Conservation (phyloP, 495 filamentous ascomycete species). For the Coniosporium apollinis region DNA sequence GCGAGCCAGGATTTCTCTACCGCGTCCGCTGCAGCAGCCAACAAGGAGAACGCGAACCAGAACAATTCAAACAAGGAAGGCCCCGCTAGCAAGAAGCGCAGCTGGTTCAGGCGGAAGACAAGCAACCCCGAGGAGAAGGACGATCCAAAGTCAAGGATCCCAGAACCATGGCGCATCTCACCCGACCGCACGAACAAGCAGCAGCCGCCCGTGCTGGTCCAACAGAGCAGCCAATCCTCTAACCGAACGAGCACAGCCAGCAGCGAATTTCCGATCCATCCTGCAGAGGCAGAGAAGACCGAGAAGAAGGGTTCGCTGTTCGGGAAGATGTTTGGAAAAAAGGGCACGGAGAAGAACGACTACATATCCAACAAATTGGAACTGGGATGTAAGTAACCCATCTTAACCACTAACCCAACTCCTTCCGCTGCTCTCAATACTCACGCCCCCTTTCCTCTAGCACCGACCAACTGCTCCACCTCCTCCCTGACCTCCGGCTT, state of each 20-base stretch:
- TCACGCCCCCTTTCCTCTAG: background rate
- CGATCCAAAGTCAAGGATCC: slow-evolving; percentile 6
- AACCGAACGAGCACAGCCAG: slow-evolving; percentile 7
- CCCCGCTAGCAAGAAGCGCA: slow-evolving; percentile 24
- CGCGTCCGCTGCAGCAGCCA: no score
- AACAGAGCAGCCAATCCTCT: slow-evolving; percentile 6
- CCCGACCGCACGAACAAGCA: slow-evolving; percentile 14
- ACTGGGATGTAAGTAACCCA: slow-evolving; percentile 4
- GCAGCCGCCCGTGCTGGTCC: background rate
- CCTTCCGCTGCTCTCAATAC: background rate
- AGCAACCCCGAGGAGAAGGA: slow-evolving; percentile 1
- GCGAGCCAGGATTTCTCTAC: no score
- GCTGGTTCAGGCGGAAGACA: slow-evolving; percentile 21
- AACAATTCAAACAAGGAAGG: no score
- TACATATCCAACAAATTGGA: slow-evolving; percentile 3
- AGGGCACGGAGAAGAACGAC: slow-evolving; percentile 7
- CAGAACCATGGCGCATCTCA: slow-evolving; percentile 11
- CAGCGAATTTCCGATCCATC: slow-evolving; percentile 22
- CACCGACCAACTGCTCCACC: background rate
- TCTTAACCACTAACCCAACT: background rate
- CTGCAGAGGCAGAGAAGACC: no score
- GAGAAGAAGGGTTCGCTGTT: slow-evolving; percentile 9
- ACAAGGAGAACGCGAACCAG: no score
- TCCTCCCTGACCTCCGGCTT: slow-evolving; percentile 12
- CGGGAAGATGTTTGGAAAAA: slow-evolving; percentile 14